These are phyloP conservation scores for Auriscalpium microsporum DNA, from an alignment of 768 basidiomycete genomes.

Conservation along the genomic window DNA sequence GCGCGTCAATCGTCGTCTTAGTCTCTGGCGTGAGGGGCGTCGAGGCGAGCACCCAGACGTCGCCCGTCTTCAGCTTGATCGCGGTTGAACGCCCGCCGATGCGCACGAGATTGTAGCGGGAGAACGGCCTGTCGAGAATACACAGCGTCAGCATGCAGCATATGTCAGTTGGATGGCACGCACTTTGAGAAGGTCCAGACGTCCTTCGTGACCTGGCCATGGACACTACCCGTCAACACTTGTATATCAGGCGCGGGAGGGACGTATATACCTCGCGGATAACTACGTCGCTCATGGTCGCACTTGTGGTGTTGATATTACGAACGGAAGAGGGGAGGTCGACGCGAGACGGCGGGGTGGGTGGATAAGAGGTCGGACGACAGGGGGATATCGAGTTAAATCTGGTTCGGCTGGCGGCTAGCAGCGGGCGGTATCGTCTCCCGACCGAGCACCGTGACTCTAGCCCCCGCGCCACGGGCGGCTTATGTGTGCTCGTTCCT, in stretches of 20 bases:
- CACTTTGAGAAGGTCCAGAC: slow-evolving; percentile 64
- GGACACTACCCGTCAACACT: not conserved
- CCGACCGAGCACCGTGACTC: too few species aligned
- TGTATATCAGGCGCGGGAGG: not conserved
- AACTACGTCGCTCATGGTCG: slow-evolving; percentile 23
- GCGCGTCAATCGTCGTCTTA: slow-evolving; percentile 45
- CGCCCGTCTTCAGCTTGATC: slow-evolving; percentile 55
- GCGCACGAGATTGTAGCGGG: slow-evolving; percentile 57
- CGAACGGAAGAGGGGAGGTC: too few species aligned
- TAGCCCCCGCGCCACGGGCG: too few species aligned
- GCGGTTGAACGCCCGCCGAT: slow-evolving; percentile 83
- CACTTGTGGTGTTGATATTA: not conserved
- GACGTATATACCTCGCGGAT: slow-evolving; percentile 31
- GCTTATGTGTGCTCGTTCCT: too few species aligned
- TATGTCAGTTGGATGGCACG: slow-evolving; percentile 5
- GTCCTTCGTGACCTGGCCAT: slow-evolving; percentile 30
- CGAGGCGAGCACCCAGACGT: slow-evolving; percentile 79
- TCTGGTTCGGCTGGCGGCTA: too few species aligned
- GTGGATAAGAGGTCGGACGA: too few species aligned
- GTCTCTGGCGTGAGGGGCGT: slow-evolving; percentile 63
- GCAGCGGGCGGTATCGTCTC: too few species aligned
- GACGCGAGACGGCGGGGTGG: too few species aligned
- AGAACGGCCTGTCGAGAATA: slow-evolving; percentile 44
- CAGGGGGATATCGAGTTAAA: too few species aligned
- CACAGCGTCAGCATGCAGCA: not conserved